Conservation (phyloP, 2,329 filamentous ascomycete species). For the Xylariaceae sp. region DNA sequence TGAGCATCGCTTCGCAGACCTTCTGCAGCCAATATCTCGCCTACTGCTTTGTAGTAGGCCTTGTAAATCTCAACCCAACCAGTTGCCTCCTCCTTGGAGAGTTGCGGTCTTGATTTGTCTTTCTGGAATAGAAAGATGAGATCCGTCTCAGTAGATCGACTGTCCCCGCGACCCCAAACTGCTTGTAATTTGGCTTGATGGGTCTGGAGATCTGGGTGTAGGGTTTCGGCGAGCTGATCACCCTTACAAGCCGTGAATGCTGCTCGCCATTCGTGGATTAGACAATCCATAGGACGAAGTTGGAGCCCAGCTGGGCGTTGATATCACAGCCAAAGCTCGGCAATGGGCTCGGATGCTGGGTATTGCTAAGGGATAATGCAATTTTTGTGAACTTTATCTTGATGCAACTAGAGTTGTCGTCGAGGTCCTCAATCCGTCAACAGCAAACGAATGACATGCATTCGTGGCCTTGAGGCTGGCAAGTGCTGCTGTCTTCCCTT, state of each 20-base stretch:
- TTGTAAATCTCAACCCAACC: slow-evolving; percentile 88
- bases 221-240: slow-evolving; percentile 68
- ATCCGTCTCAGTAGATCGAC: slow-evolving; percentile 63
- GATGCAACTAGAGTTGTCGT: no score
- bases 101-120: slow-evolving; percentile 50
- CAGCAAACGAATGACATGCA: no score
- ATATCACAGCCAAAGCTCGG: no score
- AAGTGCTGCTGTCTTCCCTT: no score
- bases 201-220: slow-evolving; percentile 67
- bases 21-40: slow-evolving; percentile 67
- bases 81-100: slow-evolving; percentile 65
- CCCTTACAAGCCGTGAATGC: slow-evolving; percentile 67
- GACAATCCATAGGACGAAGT: slow-evolving; percentile 55
- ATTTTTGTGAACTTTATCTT: no score
- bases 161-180: slow-evolving; percentile 70
- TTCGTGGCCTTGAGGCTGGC: no score
- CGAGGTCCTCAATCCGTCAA: no score
- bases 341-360: no score
- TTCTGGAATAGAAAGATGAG: slow-evolving; percentile 70
- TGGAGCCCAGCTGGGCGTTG: not conserved
- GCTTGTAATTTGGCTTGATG: slow-evolving; percentile 65
- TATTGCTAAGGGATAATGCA: no score
- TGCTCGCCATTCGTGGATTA: slow-evolving; percentile 71
- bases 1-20: slow-evolving; percentile 41
- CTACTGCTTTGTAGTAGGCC: slow-evolving; percentile 79